Evolutionary conservation across 352 stramenopile genomes (phyloP), one percentile per base, ranked within the genome.

Genomic region (Globisporangium apiculatum): DNA sequence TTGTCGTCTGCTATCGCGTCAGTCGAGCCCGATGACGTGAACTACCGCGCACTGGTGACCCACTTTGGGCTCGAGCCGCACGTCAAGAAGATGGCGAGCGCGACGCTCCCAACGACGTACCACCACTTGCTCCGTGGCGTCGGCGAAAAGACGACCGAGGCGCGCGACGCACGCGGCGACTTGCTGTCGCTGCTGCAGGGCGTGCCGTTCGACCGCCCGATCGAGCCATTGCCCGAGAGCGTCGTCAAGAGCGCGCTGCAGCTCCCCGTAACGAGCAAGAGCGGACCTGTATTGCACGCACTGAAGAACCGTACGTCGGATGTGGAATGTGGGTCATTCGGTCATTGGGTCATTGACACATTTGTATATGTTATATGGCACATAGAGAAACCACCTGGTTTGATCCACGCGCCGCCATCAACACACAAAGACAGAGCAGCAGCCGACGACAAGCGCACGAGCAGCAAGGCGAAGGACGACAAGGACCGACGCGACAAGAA

Each of bases 401-500:
- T 92, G 41, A 76, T 92, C 59, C 81, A 91, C 57, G 68, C 79
- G 31, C 81, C 81, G 31, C 79, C 80, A 41, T 67, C 71, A 7
- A 79, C 62, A 3, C 58, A 57, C 35, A 58, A 68, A 10, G 76
- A 87, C 52, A 65, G 65, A 51, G 60, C 55, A 35, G 55, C 52
- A 24, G 52, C 70, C 41, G 70, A 83, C 4, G 74, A 88, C 35
- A 84, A 77, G 51, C 64, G 73, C 51, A 83, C 80, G 57, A 60
- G 63, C 24, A 31, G 24, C 11, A 76, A 76, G 40, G 49, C 55
- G 38, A 89, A 86, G 49, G 76, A 89, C 51, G 82, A 90, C 42
- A 88, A 86, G 57, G 79, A 90, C 43, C 75, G 78, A 36, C 81
- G 79, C 56, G 82, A 93, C 53, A 91, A 90, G 68, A 91, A 91